Conservation (phyloP, 2,329 filamentous ascomycete species). For the Neonectria ditissima region DNA sequence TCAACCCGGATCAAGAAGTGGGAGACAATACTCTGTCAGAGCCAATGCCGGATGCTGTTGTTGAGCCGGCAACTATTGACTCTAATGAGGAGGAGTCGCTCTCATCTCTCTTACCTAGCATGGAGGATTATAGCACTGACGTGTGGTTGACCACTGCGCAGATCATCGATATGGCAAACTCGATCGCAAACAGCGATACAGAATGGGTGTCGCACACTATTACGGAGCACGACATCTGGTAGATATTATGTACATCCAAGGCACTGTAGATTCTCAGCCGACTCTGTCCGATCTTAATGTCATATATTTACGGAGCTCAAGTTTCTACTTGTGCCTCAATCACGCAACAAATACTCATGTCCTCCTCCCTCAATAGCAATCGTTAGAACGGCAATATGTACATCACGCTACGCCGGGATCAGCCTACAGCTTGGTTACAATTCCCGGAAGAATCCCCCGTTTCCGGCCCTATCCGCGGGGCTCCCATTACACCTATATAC, state of each 20-base stretch:
- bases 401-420: too few relatives aligned
- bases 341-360: too few relatives aligned
- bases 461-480: neutral
- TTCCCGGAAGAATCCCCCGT: neutral
- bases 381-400: too few relatives aligned
- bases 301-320: too few relatives aligned
- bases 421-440: neutral
- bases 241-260: too few relatives aligned
- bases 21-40: slow-evolving; percentile 7
- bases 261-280: too few relatives aligned
- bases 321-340: too few relatives aligned
- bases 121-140: slow-evolving; percentile 44
- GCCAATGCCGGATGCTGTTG: neutral
- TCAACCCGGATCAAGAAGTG: slow-evolving; percentile 30
- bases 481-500: neutral
- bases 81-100: slow-evolving; percentile 33
- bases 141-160: slow-evolving; percentile 58
- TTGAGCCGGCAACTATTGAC: slow-evolving; percentile 7
- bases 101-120: slow-evolving; percentile 28
- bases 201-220: slow-evolving; percentile 61
- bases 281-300: too few relatives aligned
- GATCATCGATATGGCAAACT: slow-evolving; percentile 61
- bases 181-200: slow-evolving; percentile 57
- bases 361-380: too few relatives aligned
- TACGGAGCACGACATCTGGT: slow-evolving; percentile 58